Conservation (phyloP, 1,284 basidiomycete genomes). For the Sporisorium iseilematis-ciliati region DNA sequence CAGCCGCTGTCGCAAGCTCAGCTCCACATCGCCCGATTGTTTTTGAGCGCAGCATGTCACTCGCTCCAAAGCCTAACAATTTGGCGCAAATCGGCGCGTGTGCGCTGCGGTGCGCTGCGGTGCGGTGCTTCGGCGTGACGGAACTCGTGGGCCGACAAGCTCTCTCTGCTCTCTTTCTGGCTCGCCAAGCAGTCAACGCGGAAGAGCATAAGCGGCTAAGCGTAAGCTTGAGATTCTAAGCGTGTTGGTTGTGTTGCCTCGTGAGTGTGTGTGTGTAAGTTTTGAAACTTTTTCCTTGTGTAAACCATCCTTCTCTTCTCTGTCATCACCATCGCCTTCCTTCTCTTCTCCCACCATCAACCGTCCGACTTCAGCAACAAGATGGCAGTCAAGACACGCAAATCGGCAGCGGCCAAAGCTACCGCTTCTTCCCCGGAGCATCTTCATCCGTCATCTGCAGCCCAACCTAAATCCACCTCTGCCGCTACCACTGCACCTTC, state of each 20-base stretch:
- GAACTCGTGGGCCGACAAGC: neutral
- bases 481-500: conserved; percentile 2
- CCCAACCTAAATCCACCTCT: conserved; percentile 4
- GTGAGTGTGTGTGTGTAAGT: neutral
- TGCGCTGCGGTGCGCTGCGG: no score
- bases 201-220: no score
- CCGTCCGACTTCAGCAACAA: neutral
- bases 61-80: conserved; percentile 1
- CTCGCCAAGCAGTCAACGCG: no score
- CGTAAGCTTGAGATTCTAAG: no score
- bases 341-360: neutral
- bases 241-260: no score
- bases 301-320: neutral
- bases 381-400: conserved; percentile 37
- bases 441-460: conserved; percentile 26
- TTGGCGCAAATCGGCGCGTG: neutral
- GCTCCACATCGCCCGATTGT: conserved; percentile 21
- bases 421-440: conserved; percentile 4
- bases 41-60: neutral
- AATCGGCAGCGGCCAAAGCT: conserved; percentile 17
- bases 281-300: no score
- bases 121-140: conserved; percentile 1
- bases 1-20: neutral
- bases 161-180: neutral
- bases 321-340: neutral